Conservation (phyloP, 192 early-diverging fungal genomes). For the Entophlyctis luteolus region DNA sequence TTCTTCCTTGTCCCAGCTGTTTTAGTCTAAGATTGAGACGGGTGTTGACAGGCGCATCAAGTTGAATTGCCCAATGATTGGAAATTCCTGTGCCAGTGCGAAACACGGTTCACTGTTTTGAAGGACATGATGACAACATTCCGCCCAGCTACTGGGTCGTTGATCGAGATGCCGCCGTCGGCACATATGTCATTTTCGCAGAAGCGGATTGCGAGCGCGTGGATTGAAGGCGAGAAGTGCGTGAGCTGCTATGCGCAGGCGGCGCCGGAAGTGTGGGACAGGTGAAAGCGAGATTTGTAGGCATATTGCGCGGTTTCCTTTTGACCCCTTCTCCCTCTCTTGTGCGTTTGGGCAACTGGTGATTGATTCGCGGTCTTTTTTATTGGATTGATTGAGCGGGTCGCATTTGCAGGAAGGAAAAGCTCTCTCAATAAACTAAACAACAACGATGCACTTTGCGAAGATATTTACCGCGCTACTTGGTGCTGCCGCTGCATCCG, state of each 20-base stretch:
- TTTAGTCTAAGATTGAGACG: background rate
- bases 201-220: background rate
- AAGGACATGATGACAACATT: background rate
- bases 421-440: no score
- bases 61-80: slow-evolving; percentile 14
- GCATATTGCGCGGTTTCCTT: background rate
- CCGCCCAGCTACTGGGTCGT: background rate
- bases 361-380: no score
- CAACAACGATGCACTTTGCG: no score
- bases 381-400: no score
- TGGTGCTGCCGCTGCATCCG: no score
- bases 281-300: background rate
- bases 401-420: no score
- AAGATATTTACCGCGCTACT: no score
- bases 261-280: slow-evolving; percentile 16
- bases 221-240: slow-evolving; percentile 12
- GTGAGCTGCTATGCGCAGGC: slow-evolving; percentile 1
- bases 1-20: background rate
- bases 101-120: slow-evolving; percentile 6
- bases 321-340: background rate
- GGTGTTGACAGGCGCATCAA: slow-evolving; percentile 17
- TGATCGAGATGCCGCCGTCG: slow-evolving; percentile 14
- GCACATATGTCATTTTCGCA: slow-evolving; percentile 3
- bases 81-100: slow-evolving; percentile 12
- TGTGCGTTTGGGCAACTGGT: no score